Base-by-base conservation (phyloP, 1,284 basidiomycete genomes). In the Melampsora medusae region DNA sequence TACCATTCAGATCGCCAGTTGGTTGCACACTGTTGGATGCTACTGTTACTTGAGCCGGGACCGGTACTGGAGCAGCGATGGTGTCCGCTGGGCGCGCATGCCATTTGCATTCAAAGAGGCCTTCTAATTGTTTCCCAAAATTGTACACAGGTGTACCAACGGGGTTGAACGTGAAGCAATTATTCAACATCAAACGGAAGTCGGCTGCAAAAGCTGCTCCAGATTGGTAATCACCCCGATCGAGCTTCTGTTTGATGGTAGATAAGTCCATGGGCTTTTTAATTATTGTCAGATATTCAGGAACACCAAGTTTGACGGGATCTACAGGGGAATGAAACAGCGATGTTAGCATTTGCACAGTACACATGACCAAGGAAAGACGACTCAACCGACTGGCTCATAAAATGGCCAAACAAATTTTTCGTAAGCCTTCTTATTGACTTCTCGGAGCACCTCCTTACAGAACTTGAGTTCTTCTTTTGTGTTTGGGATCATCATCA, bases 241-340 rank as follows among this genome's bases (percentile, higher is more conserved):
- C 90, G 65, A 99, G 86, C 83, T 93, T 95, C 82, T 85, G 87
- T 80, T 89, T 88, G 86, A 97, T 93, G 7, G 91, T 92, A n/a
- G 88, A 87, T 75, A 97, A 82, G 83, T 98, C 94, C 90, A 99
- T 98, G 1, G 97, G 96, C 80, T 90, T 90, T 86, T 95, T 97
- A 83, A 99, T 87, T 78, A 94, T 85, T 84, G 90, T 91, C 10
- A 89, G 89, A 83, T 98, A 99, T 38, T 88, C 86, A 0, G 95
- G 95, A 65, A 97, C 88, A 46, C 90, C 89, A 81, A 95, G 87
- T 80, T 88, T 89, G 69, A 90, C 85, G 84, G 89, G 88, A 82
- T 93, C 92, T 83, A 90, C n/a, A 67, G 71, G 22, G 62, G 60
- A 67, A 67, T 42, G 60, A 59, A 67, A 25, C 62, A 66, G 65